A percentile compares a stretch with the other conserved stretches of the same genome.
These are phyloP conservation scores for Colletotrichum costaricense DNA, from an alignment of 2,329 filamentous ascomycete species.

Conservation along the genomic window DNA sequence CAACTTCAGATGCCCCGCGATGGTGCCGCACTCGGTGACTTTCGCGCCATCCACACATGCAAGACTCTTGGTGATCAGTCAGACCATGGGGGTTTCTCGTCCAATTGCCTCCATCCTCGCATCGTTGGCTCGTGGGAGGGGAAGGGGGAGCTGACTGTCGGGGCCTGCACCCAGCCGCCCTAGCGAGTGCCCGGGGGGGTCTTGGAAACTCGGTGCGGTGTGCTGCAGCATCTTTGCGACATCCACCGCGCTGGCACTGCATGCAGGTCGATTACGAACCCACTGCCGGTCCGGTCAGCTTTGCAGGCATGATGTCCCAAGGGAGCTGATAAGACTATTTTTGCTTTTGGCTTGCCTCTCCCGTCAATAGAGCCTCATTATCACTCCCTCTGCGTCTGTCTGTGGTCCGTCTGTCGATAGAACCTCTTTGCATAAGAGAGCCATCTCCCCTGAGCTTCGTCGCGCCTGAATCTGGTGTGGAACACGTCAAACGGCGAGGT, in stretches of 20 bases:
- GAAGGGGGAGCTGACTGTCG: constrained; percentile 9
- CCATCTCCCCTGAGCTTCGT: neutral
- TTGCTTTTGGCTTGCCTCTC: neutral
- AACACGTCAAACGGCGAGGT: constrained; percentile 14
- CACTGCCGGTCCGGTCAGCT: constrained; percentile 19
- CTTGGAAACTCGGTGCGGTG: constrained; percentile 2
- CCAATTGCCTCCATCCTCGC: constrained; percentile 16
- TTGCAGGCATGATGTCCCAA: constrained; percentile 18
- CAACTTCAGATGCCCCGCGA: constrained; percentile 12
- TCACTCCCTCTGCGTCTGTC: neutral
- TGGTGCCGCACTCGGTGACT: neutral
- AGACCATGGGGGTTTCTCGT: constrained; percentile 11
- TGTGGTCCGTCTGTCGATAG: neutral
- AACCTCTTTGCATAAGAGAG: neutral
- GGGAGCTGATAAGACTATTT: constrained; percentile 6
- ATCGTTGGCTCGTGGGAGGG: constrained; percentile 13
- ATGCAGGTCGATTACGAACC: constrained; percentile 30
- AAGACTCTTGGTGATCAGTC: constrained; percentile 24
- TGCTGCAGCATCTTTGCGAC: constrained; percentile 29
- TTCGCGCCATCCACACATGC: neutral
- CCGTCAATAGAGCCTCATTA: constrained; percentile 19
- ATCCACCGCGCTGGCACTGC: constrained; percentile 30
- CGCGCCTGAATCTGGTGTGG: constrained; percentile 30
- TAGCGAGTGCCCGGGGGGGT: constrained; percentile 21
- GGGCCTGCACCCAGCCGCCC: constrained; percentile 26